Conservation (phyloP, 1,139 yeast species). For the Taphrina sp. region DNA sequence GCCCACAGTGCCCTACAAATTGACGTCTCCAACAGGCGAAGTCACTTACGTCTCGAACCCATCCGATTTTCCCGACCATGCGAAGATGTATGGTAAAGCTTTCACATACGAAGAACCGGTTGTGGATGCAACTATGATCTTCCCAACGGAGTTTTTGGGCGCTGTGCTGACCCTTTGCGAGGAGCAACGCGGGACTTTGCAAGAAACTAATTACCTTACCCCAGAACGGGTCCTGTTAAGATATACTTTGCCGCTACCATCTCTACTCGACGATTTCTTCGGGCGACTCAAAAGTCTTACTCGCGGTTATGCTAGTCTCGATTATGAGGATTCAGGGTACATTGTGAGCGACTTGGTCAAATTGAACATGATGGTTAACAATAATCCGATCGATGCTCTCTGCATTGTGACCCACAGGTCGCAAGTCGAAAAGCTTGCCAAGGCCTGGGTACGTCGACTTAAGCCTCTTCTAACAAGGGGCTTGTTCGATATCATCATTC, state of each 20-base stretch:
- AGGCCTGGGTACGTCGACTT: slow-evolving; percentile 77
- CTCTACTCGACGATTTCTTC: slow-evolving; percentile 89
- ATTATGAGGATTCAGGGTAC: slow-evolving; percentile 92
- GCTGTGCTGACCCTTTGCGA: slow-evolving; percentile 83
- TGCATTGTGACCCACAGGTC: slow-evolving; percentile 85
- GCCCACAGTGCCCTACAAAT: slow-evolving; percentile 90
- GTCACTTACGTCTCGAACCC: slow-evolving; percentile 78
- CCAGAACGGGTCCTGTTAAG: slow-evolving; percentile 71
- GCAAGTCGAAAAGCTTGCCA: slow-evolving; percentile 69
- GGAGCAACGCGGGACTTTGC: slow-evolving; percentile 75
- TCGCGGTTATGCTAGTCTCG: slow-evolving; percentile 89
- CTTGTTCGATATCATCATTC: slow-evolving; percentile 87
- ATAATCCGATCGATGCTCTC: slow-evolving; percentile 85
- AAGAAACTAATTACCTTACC: slow-evolving; percentile 71
- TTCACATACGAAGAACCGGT: slow-evolving; percentile 73
- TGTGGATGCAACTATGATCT: slow-evolving; percentile 86
- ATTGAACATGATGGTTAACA: slow-evolving; percentile 84
- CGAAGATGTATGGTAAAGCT: slow-evolving; percentile 41
- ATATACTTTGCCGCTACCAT: slow-evolving; percentile 80
- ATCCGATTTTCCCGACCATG: slow-evolving; percentile 76
- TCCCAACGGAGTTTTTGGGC: slow-evolving; percentile 88
- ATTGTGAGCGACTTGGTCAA: slow-evolving; percentile 76
- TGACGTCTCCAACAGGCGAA: slow-evolving; percentile 62
- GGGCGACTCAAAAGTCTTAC: slow-evolving; percentile 89
- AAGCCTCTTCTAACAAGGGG: slow-evolving; percentile 77